Conservation (phyloP, 2,329 filamentous ascomycete genomes). For the Cercospora brassicicola region DNA sequence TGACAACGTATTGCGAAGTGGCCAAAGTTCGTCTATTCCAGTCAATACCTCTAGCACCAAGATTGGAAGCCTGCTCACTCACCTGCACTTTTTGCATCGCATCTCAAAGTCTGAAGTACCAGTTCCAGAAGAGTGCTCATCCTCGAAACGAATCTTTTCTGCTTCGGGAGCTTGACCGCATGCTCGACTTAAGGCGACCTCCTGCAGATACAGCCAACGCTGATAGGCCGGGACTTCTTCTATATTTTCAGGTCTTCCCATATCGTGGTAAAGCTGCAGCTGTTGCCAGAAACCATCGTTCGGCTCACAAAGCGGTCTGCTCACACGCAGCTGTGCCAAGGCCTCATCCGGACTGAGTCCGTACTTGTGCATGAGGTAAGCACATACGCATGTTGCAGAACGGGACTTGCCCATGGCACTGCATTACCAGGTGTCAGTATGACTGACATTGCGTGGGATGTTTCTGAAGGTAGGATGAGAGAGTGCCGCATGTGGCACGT, state of each 20-base stretch:
- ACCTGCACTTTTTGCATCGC: slow-evolving; percentile 88
- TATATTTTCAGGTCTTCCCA: slow-evolving; percentile 72
- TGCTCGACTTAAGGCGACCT: slow-evolving; percentile 66
- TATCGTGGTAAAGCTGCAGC: slow-evolving; percentile 80
- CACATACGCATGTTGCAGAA: slow-evolving; percentile 78
- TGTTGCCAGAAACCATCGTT: slow-evolving; percentile 92
- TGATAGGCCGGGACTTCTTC: slow-evolving; percentile 76
- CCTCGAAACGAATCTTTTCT: slow-evolving; percentile 77
- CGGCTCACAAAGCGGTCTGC: slow-evolving; percentile 77
- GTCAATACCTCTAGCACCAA: slow-evolving; percentile 1
- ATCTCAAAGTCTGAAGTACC: slow-evolving; percentile 59
- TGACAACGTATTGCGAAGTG: slow-evolving; percentile 65
- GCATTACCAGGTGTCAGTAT: slow-evolving; percentile 17
- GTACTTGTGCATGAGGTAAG: slow-evolving; percentile 71
- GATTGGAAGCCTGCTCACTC: slow-evolving; percentile 36
- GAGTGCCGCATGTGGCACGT: neutral
- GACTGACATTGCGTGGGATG: neutral
- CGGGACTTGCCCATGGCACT: slow-evolving; percentile 94
- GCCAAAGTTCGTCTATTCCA: slow-evolving; percentile 58
- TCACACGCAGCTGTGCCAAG: slow-evolving; percentile 66
- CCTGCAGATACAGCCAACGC: slow-evolving; percentile 68
- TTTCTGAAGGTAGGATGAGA: neutral
- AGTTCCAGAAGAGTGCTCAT: slow-evolving; percentile 54
- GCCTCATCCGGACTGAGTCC: slow-evolving; percentile 61
- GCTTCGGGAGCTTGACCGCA: slow-evolving; percentile 76